Conservation (phyloP, 108 stramenopile species). For the Chaetoceros tenuissimus region DNA sequence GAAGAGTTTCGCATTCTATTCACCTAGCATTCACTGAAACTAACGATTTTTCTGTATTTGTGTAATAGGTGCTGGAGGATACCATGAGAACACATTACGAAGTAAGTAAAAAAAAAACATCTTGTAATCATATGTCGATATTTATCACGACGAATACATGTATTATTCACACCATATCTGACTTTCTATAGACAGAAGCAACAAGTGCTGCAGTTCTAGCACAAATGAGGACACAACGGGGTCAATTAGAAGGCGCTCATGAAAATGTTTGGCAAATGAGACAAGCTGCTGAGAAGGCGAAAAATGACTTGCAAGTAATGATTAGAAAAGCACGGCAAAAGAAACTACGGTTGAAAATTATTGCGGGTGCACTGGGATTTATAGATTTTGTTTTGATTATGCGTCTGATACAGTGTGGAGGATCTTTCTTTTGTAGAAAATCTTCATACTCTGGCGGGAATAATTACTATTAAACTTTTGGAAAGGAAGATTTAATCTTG, state of each 20-base stretch:
- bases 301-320: constrained; percentile 58
- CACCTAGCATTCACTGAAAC: no score
- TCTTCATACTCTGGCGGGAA: no score
- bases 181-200: constrained; percentile 38
- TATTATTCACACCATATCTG: neutral
- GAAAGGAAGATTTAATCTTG: no score
- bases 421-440: constrained; percentile 73
- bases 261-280: constrained; percentile 80
- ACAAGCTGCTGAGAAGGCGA: constrained; percentile 60
- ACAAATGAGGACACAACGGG: constrained; percentile 66
- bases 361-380: constrained; percentile 48
- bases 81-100: constrained; percentile 72
- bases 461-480: no score
- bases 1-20: no score
- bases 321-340: constrained; percentile 60
- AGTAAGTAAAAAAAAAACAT: constrained; percentile 2
- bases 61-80: constrained; percentile 58
- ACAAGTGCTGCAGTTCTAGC: constrained; percentile 67
- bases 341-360: constrained; percentile 52
- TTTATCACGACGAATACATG: neutral
- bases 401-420: constrained; percentile 67
- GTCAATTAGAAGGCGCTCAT: constrained; percentile 73
- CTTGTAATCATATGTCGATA: neutral
- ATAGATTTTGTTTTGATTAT: constrained; percentile 66
- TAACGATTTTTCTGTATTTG: no score